Percentiles rank a stretch among this genome's conserved stretches.
These are phyloP conservation scores for Xerocomus alliaceus DNA, from an alignment of 1,284 basidiomycete species.

Conservation along the genomic window DNA sequence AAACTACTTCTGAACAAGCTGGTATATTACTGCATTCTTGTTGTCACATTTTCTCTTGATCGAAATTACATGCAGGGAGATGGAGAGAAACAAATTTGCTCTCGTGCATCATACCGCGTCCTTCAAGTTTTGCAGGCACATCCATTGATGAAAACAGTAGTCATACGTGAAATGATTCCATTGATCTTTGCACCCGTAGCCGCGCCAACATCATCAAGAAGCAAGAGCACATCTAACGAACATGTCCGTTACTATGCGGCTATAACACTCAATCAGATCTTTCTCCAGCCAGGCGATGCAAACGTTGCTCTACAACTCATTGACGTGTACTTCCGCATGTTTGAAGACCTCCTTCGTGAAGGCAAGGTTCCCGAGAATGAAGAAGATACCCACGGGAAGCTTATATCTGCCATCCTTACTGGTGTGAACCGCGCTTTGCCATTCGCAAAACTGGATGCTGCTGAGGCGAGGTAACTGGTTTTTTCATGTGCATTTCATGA, in stretches of 20 bases:
- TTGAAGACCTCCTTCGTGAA: constrained; percentile 84
- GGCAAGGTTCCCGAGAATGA: constrained; percentile 44
- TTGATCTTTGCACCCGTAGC: constrained; percentile 63
- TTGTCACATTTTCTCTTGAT: neutral
- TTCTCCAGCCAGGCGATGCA: constrained; percentile 75
- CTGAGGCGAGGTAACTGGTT: constrained; percentile 54
- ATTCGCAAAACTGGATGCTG: constrained; percentile 79
- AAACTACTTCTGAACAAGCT: constrained; percentile 94
- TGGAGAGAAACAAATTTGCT: constrained; percentile 86
- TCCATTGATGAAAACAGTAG: constrained; percentile 91
- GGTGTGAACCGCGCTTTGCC: constrained; percentile 96
- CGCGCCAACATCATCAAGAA: constrained; percentile 37
- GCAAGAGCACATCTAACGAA: constrained; percentile 49
- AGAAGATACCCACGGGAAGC: constrained; percentile 82
- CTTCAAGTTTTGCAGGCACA: constrained; percentile 91
- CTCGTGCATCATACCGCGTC: constrained; percentile 88
- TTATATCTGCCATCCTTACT: constrained; percentile 91
- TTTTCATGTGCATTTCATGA: constrained; percentile 2
- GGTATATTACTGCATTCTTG: constrained; percentile 53
- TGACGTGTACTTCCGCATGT: constrained; percentile 95
- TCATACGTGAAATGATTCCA: constrained; percentile 87
- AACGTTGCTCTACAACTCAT: constrained; percentile 86
- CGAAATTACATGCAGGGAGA: constrained; percentile 69
- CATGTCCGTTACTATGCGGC: constrained; percentile 91
- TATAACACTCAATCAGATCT: constrained; percentile 94